Evolutionary conservation across 305 asterid genomes (phyloP), one percentile per base, ranked within the genome.

Genomic region (Striga hermonthica): DNA sequence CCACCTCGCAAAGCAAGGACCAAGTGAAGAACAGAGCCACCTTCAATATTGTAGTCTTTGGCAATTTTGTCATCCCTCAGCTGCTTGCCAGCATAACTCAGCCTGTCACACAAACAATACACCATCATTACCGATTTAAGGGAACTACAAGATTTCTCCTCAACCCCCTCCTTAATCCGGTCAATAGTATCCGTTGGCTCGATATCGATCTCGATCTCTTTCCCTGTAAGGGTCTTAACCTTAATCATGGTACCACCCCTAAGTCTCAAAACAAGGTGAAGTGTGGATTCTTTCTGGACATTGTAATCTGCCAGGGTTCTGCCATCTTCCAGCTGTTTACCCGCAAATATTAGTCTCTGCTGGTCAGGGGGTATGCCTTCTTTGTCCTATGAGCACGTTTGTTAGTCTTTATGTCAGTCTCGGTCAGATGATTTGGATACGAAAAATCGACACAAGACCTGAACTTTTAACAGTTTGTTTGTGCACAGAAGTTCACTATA

Each of bases 221-320:
- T 86, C 12, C 96, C 95, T 16, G 93, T 81, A 68, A 89, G 95
- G 74, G 95, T 89, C 68, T 89, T 86, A 41, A 89, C 96, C 80
- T 89, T 89, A 79, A 89, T 89, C 96, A 86, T 89, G n/a, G 95
- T 89, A 70, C 95, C 95, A 64, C 95, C 96, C 65, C 93, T 83
- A 36, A 89, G 95, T 75, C 95, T 83, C 77, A 86, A 71, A 68
- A 83, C 86, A 54, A 86, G 88, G 74, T 88, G 90, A 65, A 88
- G 95, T 0, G 94, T 88, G 9, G 95, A 88, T 73, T 86, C 88
- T 67, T 86, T 88, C 75, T 82, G 91, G 71, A 88, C 84, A 57
- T 86, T 80, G 75, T 86, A 89, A 78, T 86, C 95, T 47, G 89
- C 88, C 74, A 89, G 71, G 55, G 96, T 86, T 56, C 91, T 75